Conservation (phyloP, 805 yeast species). For the Spathaspora girioi region DNA sequence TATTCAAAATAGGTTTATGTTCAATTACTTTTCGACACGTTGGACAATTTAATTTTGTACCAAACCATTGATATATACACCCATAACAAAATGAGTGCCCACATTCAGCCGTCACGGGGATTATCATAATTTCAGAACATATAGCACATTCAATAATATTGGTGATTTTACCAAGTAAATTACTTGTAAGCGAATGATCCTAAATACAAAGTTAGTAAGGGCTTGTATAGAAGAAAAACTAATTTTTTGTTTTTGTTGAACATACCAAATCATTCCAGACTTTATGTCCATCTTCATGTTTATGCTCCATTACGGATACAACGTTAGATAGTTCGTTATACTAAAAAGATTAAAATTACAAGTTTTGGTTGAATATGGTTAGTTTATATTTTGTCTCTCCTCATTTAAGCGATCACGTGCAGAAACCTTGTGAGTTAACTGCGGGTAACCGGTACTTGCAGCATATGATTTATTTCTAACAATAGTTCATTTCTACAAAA, state of each 20-base stretch:
- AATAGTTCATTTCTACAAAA: too few relatives aligned
- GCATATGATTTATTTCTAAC: too few relatives aligned
- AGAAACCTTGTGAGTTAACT: too few relatives aligned
- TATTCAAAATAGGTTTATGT: slow-evolving; percentile 51
- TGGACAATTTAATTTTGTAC: slow-evolving; percentile 59
- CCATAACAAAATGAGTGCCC: slow-evolving; percentile 76
- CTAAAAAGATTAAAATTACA: too few relatives aligned
- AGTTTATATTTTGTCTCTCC: too few relatives aligned
- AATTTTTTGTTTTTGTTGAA: not conserved
- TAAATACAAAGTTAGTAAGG: slow-evolving; percentile 2
- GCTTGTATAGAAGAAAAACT: too few relatives aligned
- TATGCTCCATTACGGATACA: too few relatives aligned
- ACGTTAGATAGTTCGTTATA: too few relatives aligned
- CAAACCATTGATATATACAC: slow-evolving; percentile 62
- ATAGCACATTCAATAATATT: slow-evolving; percentile 51
- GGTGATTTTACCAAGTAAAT: slow-evolving; percentile 23
- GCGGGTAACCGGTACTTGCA: too few relatives aligned
- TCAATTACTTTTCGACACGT: slow-evolving; percentile 53
- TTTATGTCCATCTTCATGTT: not conserved
- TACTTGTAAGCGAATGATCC: slow-evolving; percentile 18
- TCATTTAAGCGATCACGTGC: too few relatives aligned
- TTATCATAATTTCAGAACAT: slow-evolving; percentile 66
- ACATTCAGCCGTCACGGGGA: slow-evolving; percentile 61
- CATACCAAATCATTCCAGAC: not conserved
- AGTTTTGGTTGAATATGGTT: too few relatives aligned